Base-by-base conservation (phyloP, 139 green algal species). In the Chlorokybus atmophyticus region DNA sequence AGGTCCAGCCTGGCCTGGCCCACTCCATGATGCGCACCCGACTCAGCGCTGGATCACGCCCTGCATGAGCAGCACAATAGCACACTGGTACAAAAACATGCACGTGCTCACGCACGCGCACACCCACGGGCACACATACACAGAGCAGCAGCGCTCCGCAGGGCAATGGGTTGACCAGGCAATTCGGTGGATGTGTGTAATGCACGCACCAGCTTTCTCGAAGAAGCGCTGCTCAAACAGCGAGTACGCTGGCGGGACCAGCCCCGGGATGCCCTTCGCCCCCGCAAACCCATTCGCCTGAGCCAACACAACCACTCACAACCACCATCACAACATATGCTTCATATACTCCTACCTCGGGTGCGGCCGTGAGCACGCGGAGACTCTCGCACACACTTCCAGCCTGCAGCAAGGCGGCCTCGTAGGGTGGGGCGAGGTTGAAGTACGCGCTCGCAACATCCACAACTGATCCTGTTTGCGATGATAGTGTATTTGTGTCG, bases 201-300 rank as follows among this genome's bases (percentile, higher is more conserved):
- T n/a, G n/a, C n/a, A n/a, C n/a, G n/a, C n/a, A n/a, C n/a, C n/a
- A 10, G 14, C 35, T 44, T 44, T 44, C 35, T 14, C 10, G 35
- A 21, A 44, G 35, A 44, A 44, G 38, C 31, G 21, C 7, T 61
- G 17, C 21, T 42, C 31, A 24, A 61, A 35, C 6, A 25, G 27
- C 4, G 29, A 47, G 28, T 61, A 61, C 30, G 31, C 28, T 7
- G 27, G 21, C 25, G 54, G 54, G 54, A 61, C 44, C 35, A 57
- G 23, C 5, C 25, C 54, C n/a, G 29, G 23, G n/a, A 24, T 27
- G 23, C 25, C 8, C 21, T 61, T 61, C 4, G 54, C 8, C 6
- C 54, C 7, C n/a, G 28, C 56, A 10, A 61, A 61, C 6, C 54
- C 54, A 32, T 61, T 61, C n/a, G 54, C 54, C 39, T 26, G 35